Conservation (phyloP, 2,329 filamentous ascomycete species). For the Xylariaceae sp. region DNA sequence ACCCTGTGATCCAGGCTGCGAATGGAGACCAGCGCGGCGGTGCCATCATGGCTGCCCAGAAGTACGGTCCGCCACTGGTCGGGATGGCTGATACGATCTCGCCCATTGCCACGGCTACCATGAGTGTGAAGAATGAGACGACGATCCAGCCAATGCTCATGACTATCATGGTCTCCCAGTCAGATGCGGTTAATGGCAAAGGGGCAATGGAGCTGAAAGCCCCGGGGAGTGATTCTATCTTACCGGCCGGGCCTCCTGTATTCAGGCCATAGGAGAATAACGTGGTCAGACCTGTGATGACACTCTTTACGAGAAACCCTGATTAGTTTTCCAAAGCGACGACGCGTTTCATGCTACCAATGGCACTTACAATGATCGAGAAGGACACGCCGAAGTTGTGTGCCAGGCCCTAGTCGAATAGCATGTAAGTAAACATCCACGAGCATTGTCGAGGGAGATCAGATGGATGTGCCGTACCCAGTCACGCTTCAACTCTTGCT, state of each 20-base stretch:
- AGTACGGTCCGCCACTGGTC: slow-evolving; percentile 54
- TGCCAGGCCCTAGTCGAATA: slow-evolving; percentile 36
- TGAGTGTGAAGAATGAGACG: slow-evolving; percentile 50
- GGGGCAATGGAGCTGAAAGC: neutral
- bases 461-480: slow-evolving; percentile 35
- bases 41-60: slow-evolving; percentile 55
- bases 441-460: neutral
- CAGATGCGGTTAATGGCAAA: neutral
- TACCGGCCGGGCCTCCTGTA: slow-evolving; percentile 46
- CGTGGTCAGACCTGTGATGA: slow-evolving; percentile 56
- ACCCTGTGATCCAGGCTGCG: slow-evolving; percentile 38
- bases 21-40: slow-evolving; percentile 39
- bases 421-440: neutral
- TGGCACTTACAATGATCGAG: slow-evolving; percentile 49
- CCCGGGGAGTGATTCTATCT: neutral
- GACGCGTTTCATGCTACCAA: neutral
- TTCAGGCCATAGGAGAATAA: slow-evolving; percentile 52
- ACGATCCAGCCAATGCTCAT: slow-evolving; percentile 45
- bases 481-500: slow-evolving; percentile 53
- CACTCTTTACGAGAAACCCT: slow-evolving; percentile 38
- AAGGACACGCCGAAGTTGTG: slow-evolving; percentile 60
- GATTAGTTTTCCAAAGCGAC: neutral
- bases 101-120: slow-evolving; percentile 51
- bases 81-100: slow-evolving; percentile 57
- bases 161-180: slow-evolving; percentile 9